Percentiles rank a stretch among this genome's conserved stretches.
phyloP scores from a whole-genome alignment of 2,329 filamentous ascomycete genomes.

The Pseudogymnoascus sp. region DNA sequence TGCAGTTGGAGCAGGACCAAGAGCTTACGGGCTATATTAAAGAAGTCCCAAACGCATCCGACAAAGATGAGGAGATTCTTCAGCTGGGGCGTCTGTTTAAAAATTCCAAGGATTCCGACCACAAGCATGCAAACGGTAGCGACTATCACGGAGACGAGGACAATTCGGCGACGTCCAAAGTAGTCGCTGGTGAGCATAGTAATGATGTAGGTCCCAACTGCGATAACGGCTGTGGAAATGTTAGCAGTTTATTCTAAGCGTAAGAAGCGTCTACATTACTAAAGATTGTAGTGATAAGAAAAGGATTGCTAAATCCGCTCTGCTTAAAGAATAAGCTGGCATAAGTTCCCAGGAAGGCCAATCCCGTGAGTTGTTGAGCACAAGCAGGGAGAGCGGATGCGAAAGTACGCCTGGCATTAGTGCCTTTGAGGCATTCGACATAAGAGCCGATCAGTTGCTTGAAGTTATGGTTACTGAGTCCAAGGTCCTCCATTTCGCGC shows the following conservation, averaged over 20 bases:
- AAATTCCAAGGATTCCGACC: slow-evolving; percentile 16
- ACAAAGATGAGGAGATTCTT: slow-evolving; percentile 19
- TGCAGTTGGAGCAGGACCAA: not conserved
- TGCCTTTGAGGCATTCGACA: slow-evolving; percentile 17
- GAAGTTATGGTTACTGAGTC: slow-evolving; percentile 4
- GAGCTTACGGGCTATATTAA: slow-evolving; percentile 14
- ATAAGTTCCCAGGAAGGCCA: slow-evolving; percentile 21
- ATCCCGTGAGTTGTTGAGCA: slow-evolving; percentile 22
- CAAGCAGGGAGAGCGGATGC: slow-evolving; percentile 14
- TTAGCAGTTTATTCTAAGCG: not conserved
- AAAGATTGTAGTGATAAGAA: slow-evolving; percentile 20
- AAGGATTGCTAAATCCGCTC: slow-evolving; percentile 20
- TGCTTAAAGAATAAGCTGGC: slow-evolving; percentile 23
- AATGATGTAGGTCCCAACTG: slow-evolving; percentile 13
- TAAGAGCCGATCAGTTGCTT: slow-evolving; percentile 15
- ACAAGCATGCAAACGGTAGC: slow-evolving; percentile 14
- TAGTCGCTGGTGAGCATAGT: slow-evolving; percentile 15
- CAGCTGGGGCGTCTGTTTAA: slow-evolving; percentile 12
- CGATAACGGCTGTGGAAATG: slow-evolving; percentile 12
- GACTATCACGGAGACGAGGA: slow-evolving; percentile 13
- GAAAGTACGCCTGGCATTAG: slow-evolving; percentile 15
- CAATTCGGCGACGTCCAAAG: slow-evolving; percentile 17
- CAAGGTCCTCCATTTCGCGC: not conserved
- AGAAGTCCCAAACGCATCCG: slow-evolving; percentile 20
- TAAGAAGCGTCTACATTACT: slow-evolving; percentile 11